Conservation (phyloP, 176 grass and related monocot genomes). For the Ampelocalamus luodianensis region DNA sequence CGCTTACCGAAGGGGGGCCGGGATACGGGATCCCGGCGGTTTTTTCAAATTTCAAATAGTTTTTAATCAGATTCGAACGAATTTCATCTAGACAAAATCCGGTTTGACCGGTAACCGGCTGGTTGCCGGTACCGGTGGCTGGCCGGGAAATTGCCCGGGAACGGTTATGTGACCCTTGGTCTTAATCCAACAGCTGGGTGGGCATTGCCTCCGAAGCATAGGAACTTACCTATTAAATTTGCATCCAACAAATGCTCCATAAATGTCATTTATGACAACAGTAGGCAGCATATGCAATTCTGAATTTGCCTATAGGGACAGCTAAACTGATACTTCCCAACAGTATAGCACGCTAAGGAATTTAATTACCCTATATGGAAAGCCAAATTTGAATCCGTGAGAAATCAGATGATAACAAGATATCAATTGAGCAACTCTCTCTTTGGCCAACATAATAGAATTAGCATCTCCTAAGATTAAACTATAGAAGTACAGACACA, state of each 20-base stretch:
- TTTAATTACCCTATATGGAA: not conserved
- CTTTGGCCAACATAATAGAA: not conserved
- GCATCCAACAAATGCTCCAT: not conserved
- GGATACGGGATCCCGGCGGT: no score
- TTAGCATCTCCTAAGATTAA: not conserved
- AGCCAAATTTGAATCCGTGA: conserved; percentile 4
- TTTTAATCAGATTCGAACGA: no score
- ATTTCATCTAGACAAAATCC: no score
- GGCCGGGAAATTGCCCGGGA: no score
- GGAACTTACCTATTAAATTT: not conserved
- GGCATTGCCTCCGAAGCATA: not conserved
- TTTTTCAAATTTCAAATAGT: no score
- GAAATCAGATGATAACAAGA: not conserved
- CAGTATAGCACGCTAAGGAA: not conserved
- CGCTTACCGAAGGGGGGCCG: no score
- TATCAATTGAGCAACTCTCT: not conserved
- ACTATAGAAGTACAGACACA: conserved; percentile 18
- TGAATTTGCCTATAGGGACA: not conserved
- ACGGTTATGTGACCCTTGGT: no score
- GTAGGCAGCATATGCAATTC: not conserved
- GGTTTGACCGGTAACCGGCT: no score
- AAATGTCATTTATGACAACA: not conserved
- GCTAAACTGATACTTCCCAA: conserved; percentile 6
- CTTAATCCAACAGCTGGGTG: not conserved
- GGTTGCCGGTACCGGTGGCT: no score